Base-by-base conservation (phyloP, 225 moss, liverwort and hornwort genomes). In the Thuidium tamariscinum region DNA sequence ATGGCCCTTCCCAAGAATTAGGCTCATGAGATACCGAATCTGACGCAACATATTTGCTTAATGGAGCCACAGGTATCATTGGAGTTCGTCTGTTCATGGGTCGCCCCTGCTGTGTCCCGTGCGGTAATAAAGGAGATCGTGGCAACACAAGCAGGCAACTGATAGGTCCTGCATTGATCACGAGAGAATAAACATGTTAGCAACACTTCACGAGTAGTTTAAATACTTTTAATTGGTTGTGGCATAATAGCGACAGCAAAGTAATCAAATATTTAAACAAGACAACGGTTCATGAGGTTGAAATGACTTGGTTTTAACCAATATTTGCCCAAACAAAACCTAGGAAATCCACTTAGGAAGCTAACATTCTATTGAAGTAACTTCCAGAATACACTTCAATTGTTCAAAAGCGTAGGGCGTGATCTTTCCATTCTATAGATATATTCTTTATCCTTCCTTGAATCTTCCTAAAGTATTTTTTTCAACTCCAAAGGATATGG, bases 1-100 rank as follows among this genome's bases (percentile, higher is more conserved):
- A 85, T 81, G 98, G 95, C 78, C 98, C 98, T 84, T 98, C 98
- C 95, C 98, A 98, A 48, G 96, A 94, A 86, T 95, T 96, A 19
- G 89, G 93, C 80, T 96, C 96, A 85, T 92, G 93, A 41, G 98
- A 90, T 20, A 91, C 91, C 65, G 88, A 86, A 62, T 96, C 95
- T 41, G 96, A 93, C 20, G 90, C 90, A 55, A 94, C 93, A 56
- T 98, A 98, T 83, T 98, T 98, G 85, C 93, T 94, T 85, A 98
- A 87, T 49, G 95, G 95, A 62, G 95, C 98, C 37, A 96, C 95
- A 82, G 98, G 98, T 55, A 98, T 94, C 86, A 93, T 92, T 37
- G 98, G 95, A 79, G 87, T 86, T 78, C 93, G 92, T 81, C 93
- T 91, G 61, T 90, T 95, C 84, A 90, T 70, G 42, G 90, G 87